Conservation (phyloP, 305 asterid genomes). For the Ruellia speciosa region DNA sequence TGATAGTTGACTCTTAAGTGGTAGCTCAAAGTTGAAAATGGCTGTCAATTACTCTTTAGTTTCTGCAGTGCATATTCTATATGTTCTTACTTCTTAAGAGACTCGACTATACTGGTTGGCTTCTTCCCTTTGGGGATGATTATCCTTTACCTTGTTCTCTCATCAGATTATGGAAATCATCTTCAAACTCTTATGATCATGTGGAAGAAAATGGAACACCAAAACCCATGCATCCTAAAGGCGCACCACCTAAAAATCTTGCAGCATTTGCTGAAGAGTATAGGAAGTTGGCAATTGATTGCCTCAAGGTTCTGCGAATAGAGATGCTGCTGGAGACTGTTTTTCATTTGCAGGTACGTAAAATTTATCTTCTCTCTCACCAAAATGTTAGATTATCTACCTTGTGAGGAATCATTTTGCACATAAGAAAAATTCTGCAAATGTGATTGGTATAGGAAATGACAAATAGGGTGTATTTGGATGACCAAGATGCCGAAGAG, state of each 20-base stretch:
- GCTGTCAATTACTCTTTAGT: too few species aligned
- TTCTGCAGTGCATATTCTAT: too few species aligned
- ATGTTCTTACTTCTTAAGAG: too few species aligned
- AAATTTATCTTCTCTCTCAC: not conserved
- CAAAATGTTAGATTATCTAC: conserved; percentile 13
- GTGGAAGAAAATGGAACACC: conserved; percentile 47
- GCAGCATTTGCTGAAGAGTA: conserved; percentile 90
- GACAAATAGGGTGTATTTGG: conserved; percentile 82
- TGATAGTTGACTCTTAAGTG: too few species aligned
- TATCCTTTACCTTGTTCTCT: conserved; percentile 20
- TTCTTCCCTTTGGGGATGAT: not conserved
- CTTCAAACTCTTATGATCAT: conserved; percentile 46
- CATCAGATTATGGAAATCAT: conserved; percentile 70
- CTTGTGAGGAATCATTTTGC: conserved; percentile 18
- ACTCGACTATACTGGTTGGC: too few species aligned
- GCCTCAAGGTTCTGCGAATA: conserved; percentile 91
- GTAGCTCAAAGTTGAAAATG: too few species aligned
- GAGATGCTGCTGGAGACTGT: conserved; percentile 97
- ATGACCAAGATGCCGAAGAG: conserved; percentile 98
- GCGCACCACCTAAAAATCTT: conserved; percentile 64
- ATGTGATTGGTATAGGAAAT: conserved; percentile 54
- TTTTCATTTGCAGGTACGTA: conserved; percentile 87
- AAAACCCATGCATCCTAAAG: conserved; percentile 40
- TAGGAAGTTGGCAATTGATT: conserved; percentile 84
- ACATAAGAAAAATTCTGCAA: conserved; percentile 24